phyloP scores from a whole-genome alignment of 2,329 filamentous ascomycete genomes.

The Apiospora aurea region DNA sequence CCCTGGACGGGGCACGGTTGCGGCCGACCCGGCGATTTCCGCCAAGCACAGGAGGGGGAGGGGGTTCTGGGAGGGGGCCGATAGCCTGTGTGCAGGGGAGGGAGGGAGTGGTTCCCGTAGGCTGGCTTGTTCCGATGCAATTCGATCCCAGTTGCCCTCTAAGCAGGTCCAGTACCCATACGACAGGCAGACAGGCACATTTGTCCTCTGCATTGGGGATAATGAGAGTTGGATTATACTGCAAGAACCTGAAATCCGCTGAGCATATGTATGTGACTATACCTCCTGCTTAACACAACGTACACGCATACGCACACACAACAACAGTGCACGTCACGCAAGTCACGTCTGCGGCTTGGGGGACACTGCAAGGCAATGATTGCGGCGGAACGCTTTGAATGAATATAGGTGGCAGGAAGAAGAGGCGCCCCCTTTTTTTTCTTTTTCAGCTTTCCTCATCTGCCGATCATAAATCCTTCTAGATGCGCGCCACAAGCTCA shows the following conservation, averaged over 20 bases:
- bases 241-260: not conserved
- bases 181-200: not conserved
- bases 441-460: constrained; percentile 8
- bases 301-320: not conserved
- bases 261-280: not conserved
- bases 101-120: not conserved
- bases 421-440: not conserved
- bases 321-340: not conserved
- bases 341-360: not conserved
- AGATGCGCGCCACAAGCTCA: constrained; percentile 12
- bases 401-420: not conserved
- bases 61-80: not conserved
- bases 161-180: not conserved
- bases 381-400: not conserved
- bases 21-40: constrained; percentile 15
- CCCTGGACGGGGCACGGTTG: constrained; percentile 6
- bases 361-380: not conserved
- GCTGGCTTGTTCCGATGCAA: constrained; percentile 11
- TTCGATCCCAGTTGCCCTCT: not conserved
- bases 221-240: not conserved
- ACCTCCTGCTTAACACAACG: not conserved
- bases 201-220: not conserved
- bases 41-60: not conserved
- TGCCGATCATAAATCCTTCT: constrained; percentile 6
- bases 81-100: not conserved